phyloP scores from a whole-genome alignment of 1,284 basidiomycete genomes.

The Cryptococcus sp. region DNA sequence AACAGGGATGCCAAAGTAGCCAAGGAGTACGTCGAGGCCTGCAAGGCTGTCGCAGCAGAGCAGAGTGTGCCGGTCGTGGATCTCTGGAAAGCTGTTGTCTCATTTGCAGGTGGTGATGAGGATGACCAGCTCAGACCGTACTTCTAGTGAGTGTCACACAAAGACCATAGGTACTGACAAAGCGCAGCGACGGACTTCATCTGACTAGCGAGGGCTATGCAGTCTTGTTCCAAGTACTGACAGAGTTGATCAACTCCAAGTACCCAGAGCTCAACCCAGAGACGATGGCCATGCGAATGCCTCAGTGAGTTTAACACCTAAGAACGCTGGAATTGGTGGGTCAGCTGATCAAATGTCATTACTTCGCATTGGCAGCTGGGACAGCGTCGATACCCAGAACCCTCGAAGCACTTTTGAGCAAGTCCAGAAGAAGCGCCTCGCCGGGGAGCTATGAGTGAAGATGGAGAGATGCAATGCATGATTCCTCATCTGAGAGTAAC shows the following conservation, averaged over 20 bases:
- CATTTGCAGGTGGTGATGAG: conserved; percentile 63
- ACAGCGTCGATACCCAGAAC: conserved; percentile 27
- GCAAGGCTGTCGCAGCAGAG: conserved; percentile 62
- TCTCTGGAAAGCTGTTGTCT: conserved; percentile 68
- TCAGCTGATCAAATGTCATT: too few species aligned
- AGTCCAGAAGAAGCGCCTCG: conserved; percentile 19
- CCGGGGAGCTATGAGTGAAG: conserved; percentile 22
- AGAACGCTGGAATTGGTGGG: too few species aligned
- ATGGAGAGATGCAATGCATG: background rate
- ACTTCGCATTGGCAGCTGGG: conserved; percentile 17
- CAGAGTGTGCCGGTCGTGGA: conserved; percentile 66
- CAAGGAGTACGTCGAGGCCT: conserved; percentile 68
- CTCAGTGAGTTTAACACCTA: conserved; percentile 32
- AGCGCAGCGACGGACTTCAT: conserved; percentile 70
- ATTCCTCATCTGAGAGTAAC: background rate
- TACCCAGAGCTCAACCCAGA: conserved; percentile 68
- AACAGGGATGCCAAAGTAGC: conserved; percentile 67
- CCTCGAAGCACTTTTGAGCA: conserved; percentile 22
- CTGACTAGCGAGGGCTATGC: conserved; percentile 69
- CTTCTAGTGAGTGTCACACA: conserved; percentile 37
- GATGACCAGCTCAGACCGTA: conserved; percentile 54
- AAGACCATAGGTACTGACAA: background rate
- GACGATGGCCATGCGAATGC: conserved; percentile 37
- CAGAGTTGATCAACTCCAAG: conserved; percentile 60
- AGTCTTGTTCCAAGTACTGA: conserved; percentile 67